phyloP scores from a whole-genome alignment of 352 stramenopile genomes.

The Globisporangium mamillatum region DNA sequence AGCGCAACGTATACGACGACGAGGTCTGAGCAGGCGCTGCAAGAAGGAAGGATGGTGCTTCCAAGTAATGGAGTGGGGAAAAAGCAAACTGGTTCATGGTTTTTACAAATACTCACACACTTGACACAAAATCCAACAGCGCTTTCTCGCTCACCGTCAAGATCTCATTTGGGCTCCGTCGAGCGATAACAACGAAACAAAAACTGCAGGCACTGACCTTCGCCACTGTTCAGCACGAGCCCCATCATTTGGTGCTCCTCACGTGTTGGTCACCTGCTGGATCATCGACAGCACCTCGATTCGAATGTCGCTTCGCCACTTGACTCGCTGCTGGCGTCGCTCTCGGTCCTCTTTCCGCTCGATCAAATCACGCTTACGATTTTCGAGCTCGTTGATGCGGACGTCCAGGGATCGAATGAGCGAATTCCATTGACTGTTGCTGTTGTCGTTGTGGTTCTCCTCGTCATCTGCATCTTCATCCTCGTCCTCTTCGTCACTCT shows the following conservation, averaged over 20 bases:
- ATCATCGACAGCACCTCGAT: slow-evolving; percentile 19
- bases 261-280: slow-evolving; percentile 1
- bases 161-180: background rate
- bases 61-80: background rate
- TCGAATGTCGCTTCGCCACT: slow-evolving; percentile 24
- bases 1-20: slow-evolving; percentile 81
- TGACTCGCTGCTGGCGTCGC: slow-evolving; percentile 20
- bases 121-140: background rate
- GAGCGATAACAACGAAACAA: background rate
- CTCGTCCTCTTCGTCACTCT: slow-evolving; percentile 17
- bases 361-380: slow-evolving; percentile 39
- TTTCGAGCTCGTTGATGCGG: slow-evolving; percentile 41
- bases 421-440: slow-evolving; percentile 4
- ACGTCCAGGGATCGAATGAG: slow-evolving; percentile 37
- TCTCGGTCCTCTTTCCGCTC: slow-evolving; percentile 56
- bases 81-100: background rate
- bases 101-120: slow-evolving; percentile 6
- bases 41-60: background rate
- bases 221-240: background rate
- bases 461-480: slow-evolving; percentile 22
- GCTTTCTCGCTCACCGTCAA: background rate
- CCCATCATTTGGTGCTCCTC: background rate
- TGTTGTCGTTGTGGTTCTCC: background rate
- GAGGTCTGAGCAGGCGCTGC: slow-evolving; percentile 43
- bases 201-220: slow-evolving; percentile 1